Base-by-base conservation (phyloP, 2,329 filamentous ascomycete genomes). In the Arachnomyces sp. region DNA sequence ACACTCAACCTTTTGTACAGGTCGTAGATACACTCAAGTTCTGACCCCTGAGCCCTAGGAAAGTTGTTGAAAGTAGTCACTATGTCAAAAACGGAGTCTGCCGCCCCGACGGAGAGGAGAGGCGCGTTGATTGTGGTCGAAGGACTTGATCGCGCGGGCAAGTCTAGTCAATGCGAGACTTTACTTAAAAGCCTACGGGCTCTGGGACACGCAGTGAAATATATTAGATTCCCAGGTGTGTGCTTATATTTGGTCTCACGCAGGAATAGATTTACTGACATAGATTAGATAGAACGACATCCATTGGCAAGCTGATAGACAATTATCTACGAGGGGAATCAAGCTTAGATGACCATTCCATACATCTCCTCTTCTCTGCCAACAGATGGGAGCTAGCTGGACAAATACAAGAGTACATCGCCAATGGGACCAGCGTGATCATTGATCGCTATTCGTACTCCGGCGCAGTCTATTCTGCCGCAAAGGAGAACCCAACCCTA, bases 401-500 rank as follows among this genome's bases (percentile, higher is more conserved):
- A 18, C 53, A 54, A 32, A 70, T 72, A 28, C 54, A 61, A 28
- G 44, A 58, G 29, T 61, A 68, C 39, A 68, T 95, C 4, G 65
- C 69, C 1, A 61, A 69, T 1, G 89, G 90, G 7, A 80, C 73
- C 14, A 92, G 79, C 0, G 73, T 98, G 25, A 71, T 98, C 30
- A 81, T 90, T 50, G 92, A 98, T 63, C 81, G 92, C 35, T 98
- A 96, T 67, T 94, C 93, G 60, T 90, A 94, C 68, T 92, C 84
- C 14, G 92, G 92, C 39, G 84, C 89, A 42, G 87, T 95, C 36
- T 98, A 96, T 67, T 87, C 82, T 16, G 86, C 87, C 0, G 90
- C 92, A 3, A 96, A 96, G 59, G 71, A 77, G 33, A 86, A 85
- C 50, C 76, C 81, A 0, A 61, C 69, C 2, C 72, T 95, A 9